Conservation (phyloP, 139 green algal genomes). For the Zygnema circumcarinatum region DNA sequence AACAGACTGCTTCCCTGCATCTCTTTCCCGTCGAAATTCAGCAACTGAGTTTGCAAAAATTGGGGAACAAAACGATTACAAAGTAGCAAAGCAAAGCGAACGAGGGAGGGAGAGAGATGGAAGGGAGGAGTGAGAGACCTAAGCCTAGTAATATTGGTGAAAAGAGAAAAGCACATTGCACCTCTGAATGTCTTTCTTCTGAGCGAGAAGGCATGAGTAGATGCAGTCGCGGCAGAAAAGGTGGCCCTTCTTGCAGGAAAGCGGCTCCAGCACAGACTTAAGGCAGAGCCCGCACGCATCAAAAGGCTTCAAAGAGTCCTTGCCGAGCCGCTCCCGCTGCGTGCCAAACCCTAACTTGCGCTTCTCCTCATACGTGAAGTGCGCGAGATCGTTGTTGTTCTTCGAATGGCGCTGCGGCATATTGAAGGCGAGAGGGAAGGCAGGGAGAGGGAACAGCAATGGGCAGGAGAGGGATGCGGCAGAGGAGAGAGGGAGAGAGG, state of each 20-base stretch:
- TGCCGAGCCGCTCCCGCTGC: slow-evolving; percentile 59
- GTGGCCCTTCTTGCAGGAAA: slow-evolving; percentile 54
- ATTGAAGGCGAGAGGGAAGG: neutral
- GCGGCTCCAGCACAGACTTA: slow-evolving; percentile 41
- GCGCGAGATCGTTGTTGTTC: slow-evolving; percentile 59
- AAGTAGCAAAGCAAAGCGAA: no score
- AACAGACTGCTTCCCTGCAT: no score
- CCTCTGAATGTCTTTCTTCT: slow-evolving; percentile 65
- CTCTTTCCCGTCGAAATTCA: no score
- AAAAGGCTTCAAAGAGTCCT: slow-evolving; percentile 63
- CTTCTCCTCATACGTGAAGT: slow-evolving; percentile 61
- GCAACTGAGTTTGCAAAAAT: no score
- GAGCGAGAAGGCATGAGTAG: slow-evolving; percentile 55
- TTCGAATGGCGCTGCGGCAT: slow-evolving; percentile 60
- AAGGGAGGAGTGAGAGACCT: no score
- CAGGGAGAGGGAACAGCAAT: neutral
- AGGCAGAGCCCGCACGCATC: slow-evolving; percentile 60
- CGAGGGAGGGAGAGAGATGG: no score
- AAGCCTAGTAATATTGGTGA: no score
- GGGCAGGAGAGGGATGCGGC: neutral
- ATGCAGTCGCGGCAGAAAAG: slow-evolving; percentile 65
- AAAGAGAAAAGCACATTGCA: no score
- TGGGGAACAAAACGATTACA: no score
- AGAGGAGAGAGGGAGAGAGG: neutral
- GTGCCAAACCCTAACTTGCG: slow-evolving; percentile 56